A percentile compares a stretch with the other conserved stretches of the same genome.
Conservation (phyloP, 2,329 filamentous ascomycete species). For the Xylariales sp. region DNA sequence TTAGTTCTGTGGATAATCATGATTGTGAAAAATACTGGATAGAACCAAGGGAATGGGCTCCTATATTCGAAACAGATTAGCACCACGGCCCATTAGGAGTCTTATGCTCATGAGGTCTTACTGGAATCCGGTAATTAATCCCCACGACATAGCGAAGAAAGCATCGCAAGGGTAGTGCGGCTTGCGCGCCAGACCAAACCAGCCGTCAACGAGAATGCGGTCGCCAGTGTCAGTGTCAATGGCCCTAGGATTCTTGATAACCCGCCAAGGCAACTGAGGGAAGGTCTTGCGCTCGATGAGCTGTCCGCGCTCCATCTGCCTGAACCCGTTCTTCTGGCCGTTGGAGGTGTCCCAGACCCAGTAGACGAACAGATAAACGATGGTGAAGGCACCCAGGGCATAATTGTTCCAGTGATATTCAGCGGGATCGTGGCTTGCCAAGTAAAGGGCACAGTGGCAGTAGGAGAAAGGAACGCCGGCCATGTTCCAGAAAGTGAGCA, state of each 20-base stretch:
- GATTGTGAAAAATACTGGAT: constrained; percentile 73
- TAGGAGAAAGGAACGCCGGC: constrained; percentile 87
- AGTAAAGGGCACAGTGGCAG: constrained; percentile 88
- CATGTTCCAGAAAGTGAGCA: constrained; percentile 97
- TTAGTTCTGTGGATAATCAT: constrained; percentile 79
- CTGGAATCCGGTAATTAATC: constrained; percentile 43
- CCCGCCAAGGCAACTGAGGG: constrained; percentile 83
- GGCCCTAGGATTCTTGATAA: constrained; percentile 72
- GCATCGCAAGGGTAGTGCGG: constrained; percentile 45
- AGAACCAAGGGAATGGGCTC: constrained; percentile 86
- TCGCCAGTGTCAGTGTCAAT: constrained; percentile 72
- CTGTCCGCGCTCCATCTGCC: constrained; percentile 71
- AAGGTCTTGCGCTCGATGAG: constrained; percentile 70
- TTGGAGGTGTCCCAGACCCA: constrained; percentile 92
- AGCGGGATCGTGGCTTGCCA: constrained; percentile 76
- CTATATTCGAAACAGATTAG: not conserved
- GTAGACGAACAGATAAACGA: constrained; percentile 77
- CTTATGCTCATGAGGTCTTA: not conserved
- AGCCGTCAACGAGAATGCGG: constrained; percentile 77
- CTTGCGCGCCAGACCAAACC: constrained; percentile 72
- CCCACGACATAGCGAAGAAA: constrained; percentile 47
- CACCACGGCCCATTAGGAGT: too few species aligned
- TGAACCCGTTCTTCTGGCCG: constrained; percentile 90
- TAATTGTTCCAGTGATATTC: constrained; percentile 73
- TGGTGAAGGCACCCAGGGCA: constrained; percentile 60